Evolutionary conservation across 768 basidiomycete genomes (phyloP), one percentile per base, ranked within the genome.

Genomic region (Lentinula lateritia): DNA sequence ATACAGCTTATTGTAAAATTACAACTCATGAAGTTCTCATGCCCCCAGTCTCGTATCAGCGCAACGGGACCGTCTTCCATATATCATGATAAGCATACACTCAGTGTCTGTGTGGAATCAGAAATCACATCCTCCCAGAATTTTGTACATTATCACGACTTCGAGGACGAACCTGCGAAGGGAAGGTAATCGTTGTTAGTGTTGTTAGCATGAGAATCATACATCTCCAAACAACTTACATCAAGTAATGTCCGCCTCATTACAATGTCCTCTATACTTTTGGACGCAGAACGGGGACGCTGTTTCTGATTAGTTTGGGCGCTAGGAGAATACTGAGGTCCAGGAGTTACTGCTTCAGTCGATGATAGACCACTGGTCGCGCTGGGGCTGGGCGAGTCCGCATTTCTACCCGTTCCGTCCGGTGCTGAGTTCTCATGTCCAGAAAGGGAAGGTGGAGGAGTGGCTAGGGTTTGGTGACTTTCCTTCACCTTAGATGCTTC

Each of bases 391-490:
- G 59, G 59, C 23, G 59, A 64, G 4, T 18, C 23, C 28, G 20
- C 20, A 23, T 43, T 28, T 39, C 61, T 60, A 1, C 35, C 59
- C 38, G 28, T 28, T 28, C 1, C 28, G 28, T 28, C 28, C 28
- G 28, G 28, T 28, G 28, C 28, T 28, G 15, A 9, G 13, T 43
- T 20, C n/a, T 39, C 55, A 34, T 54, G 69, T 55, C 77, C 77
- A 32, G 75, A 70, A 23, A 78, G 75, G 52, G 78, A 78, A 34
- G 75, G 69, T 16, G 79, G 75, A 52, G 80, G 78, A 61, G 80
- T 77, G 28, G 28, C 48, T 41, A 75, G 69, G 39, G 76, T 77
- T 46, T 70, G 70, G 62, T 73, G 72, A 10, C 66, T 46, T n/a
- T 23, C 48, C 32, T 45, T 56, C 15, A 41, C 43, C 23, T 28